A percentile compares a stretch with the other conserved stretches of the same genome.
Conservation (phyloP, 2,329 filamentous ascomycete species). For the Ilyonectria sp. region DNA sequence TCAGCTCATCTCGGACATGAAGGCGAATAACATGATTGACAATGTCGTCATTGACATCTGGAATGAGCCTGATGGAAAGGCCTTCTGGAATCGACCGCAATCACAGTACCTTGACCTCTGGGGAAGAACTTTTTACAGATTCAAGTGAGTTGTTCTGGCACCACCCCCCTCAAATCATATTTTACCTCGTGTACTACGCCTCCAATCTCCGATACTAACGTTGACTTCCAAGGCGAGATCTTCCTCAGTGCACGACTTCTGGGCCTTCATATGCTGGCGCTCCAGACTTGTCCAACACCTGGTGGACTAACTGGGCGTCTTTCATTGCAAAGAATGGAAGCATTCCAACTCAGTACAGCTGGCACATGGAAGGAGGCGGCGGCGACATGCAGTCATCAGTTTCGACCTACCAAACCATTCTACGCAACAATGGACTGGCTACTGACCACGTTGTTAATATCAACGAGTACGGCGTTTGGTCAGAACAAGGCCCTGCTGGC, state of each 20-base stretch:
- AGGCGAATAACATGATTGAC: constrained; percentile 53
- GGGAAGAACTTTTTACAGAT: constrained; percentile 31
- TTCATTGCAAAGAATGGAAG: neutral
- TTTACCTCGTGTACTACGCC: too few relatives aligned
- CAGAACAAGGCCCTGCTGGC: constrained; percentile 58
- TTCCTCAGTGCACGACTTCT: constrained; percentile 17
- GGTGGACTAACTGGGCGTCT: constrained; percentile 28
- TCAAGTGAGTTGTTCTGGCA: constrained; percentile 27
- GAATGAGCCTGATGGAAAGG: constrained; percentile 65
- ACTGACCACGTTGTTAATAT: constrained; percentile 58
- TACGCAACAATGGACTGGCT: neutral
- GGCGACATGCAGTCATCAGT: constrained; percentile 14
- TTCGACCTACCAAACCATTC: constrained; percentile 14
- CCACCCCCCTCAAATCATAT: too few relatives aligned
- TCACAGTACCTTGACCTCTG: constrained; percentile 40
- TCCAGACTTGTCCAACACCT: constrained; percentile 12
- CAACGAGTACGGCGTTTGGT: constrained; percentile 62
- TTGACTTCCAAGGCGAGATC: neutral
- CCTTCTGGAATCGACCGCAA: constrained; percentile 38
- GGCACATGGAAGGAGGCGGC: constrained; percentile 31
- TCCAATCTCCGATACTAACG: neutral
- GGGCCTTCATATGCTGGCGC: constrained; percentile 28
- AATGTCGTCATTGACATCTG: constrained; percentile 65
- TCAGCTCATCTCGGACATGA: constrained; percentile 55
- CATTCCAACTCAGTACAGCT: constrained; percentile 31